phyloP scores from a whole-genome alignment of 257 asterid species.

The Leonotis leonurus region DNA sequence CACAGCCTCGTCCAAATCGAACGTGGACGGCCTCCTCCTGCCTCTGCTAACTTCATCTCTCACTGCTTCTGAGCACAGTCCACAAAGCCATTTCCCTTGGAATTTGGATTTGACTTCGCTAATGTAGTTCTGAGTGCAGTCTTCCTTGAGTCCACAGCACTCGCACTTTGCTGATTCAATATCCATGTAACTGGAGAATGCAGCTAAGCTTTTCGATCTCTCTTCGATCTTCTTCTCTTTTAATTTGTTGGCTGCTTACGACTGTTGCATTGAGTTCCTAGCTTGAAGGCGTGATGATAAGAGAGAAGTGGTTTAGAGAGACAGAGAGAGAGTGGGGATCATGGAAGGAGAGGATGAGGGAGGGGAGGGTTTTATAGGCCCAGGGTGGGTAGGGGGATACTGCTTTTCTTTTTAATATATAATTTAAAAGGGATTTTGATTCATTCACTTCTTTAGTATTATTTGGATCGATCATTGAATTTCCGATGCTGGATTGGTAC shows the following conservation, averaged over 20 bases:
- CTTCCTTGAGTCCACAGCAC: slow-evolving; percentile 86
- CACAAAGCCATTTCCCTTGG: slow-evolving; percentile 82
- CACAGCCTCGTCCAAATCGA: slow-evolving; percentile 59
- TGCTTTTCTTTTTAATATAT: no score
- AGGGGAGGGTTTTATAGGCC: slow-evolving; percentile 35
- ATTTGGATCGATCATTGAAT: no score
- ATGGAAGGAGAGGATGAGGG: slow-evolving; percentile 12
- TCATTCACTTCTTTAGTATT: no score
- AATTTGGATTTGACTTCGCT: slow-evolving; percentile 52
- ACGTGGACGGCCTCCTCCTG: slow-evolving; percentile 25
- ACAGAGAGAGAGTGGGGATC: neutral
- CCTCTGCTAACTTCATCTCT: slow-evolving; percentile 64
- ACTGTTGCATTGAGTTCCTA: neutral
- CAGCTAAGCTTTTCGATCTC: no score
- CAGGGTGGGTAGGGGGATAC: slow-evolving; percentile 40
- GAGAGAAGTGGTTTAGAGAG: neutral
- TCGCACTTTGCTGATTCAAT: slow-evolving; percentile 74
- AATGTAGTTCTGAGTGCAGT: slow-evolving; percentile 86
- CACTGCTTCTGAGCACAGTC: slow-evolving; percentile 81
- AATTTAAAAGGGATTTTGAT: no score
- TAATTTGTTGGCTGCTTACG: no score
- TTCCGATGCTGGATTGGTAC: no score
- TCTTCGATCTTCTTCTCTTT: no score
- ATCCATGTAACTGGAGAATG: no score
- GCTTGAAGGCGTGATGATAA: neutral